Conservation (phyloP, 306 rosid genomes). For the Sechiopsis laciniata region DNA sequence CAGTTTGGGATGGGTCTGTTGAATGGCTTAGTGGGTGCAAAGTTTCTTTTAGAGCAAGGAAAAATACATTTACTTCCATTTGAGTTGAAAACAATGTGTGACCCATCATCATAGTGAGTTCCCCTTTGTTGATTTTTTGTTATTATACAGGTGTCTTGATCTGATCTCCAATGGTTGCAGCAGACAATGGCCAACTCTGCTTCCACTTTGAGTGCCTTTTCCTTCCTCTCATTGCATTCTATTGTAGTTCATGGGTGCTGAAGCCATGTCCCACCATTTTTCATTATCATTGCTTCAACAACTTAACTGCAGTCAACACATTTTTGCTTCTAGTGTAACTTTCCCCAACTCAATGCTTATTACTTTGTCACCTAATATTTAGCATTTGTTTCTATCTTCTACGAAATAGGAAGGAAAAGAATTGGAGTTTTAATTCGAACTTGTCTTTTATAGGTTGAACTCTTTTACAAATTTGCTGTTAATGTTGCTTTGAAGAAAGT, state of each 20-base stretch:
- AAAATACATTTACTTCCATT: neutral
- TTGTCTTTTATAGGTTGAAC: neutral
- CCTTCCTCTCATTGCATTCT: slow-evolving; percentile 24
- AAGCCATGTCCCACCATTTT: slow-evolving; percentile 19
- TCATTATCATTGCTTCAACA: slow-evolving; percentile 12
- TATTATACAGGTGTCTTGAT: neutral
- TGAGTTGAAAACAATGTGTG: slow-evolving; percentile 11
- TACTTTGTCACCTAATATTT: neutral
- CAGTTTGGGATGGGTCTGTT: too few species aligned
- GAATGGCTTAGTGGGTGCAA: slow-evolving; percentile 5
- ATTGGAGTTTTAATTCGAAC: neutral
- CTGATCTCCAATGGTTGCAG: slow-evolving; percentile 29
- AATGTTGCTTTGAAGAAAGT: neutral
- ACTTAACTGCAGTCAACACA: neutral
- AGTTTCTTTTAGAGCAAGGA: neutral
- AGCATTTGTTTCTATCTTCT: neutral
- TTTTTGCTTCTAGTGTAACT: neutral
- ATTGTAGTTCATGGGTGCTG: slow-evolving; percentile 22
- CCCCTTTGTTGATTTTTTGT: neutral
- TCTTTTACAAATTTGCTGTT: neutral
- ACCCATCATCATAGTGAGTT: slow-evolving; percentile 12
- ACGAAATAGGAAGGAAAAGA: neutral
- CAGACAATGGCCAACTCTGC: slow-evolving; percentile 24
- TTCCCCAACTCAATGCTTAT: neutral
- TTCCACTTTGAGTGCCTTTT: slow-evolving; percentile 37